Percentiles rank a stretch among this genome's conserved stretches.
Evolutionary conservation across 106 monocot species (phyloP).

Genomic region (Agapanthus africanus): DNA sequence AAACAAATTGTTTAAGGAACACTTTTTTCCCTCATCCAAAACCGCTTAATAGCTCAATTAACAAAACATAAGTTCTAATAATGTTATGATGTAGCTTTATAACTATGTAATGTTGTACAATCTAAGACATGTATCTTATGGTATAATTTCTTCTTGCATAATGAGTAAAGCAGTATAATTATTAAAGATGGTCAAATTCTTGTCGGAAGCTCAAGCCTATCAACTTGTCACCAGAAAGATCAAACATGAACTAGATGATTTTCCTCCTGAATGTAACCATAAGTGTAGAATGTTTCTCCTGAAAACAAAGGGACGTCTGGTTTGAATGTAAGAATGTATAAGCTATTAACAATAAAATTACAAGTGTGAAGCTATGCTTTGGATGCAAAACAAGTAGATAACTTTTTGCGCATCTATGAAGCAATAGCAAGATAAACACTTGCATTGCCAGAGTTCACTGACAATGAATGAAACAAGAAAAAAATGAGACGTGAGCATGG

Average conservation of each 20-base stretch:
- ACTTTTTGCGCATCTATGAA: not conserved
- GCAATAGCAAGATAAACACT: not conserved
- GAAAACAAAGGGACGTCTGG: not conserved
- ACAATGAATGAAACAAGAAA: not conserved
- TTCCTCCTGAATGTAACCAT: not conserved
- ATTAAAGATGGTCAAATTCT: not conserved
- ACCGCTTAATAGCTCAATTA: too few relatives aligned
- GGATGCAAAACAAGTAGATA: not conserved
- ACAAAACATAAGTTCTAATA: too few relatives aligned
- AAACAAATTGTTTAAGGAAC: too few relatives aligned
- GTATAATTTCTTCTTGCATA: too few relatives aligned
- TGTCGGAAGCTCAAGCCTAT: not conserved
- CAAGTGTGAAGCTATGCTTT: not conserved
- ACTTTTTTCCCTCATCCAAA: too few relatives aligned
- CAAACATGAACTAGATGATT: not conserved
- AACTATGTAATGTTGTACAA: too few relatives aligned
- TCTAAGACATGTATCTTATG: too few relatives aligned
- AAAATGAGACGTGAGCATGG: not conserved
- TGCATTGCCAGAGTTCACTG: not conserved
- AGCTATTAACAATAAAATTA: not conserved
- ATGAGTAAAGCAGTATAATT: too few relatives aligned
- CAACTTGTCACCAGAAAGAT: not conserved
- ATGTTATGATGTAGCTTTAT: too few relatives aligned
- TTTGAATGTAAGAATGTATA: constrained; percentile 1
- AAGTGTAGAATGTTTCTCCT: not conserved